Evolutionary conservation across 805 yeast genomes (phyloP), one percentile per base, ranked within the genome.

Genomic region (Wickerhamiella sorbophila): DNA sequence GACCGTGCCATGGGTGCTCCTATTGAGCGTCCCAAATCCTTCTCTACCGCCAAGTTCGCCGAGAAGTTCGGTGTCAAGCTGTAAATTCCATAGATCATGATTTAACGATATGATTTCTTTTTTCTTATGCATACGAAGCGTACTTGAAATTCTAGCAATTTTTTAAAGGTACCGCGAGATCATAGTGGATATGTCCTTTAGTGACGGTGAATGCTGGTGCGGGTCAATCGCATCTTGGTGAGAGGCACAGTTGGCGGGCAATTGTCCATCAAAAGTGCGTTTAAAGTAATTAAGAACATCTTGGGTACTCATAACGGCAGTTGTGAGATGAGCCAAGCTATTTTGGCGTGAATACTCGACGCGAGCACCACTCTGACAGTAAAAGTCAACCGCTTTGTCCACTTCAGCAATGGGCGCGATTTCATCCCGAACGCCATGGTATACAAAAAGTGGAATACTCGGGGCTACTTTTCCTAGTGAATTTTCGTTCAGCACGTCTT

Each of bases 41-140:
- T 85, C 84, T 82, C 94, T 48, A 84, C 95, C 51, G 88, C 84
- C 68, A 85, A 85, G 69, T 83, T 80, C 72, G 77, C 75, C 60
- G 85, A 83, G 71, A 52, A 52, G 54, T 38, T 51, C 40, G 49
- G 49, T 48, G 48, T 50, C 52, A 53, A 49, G 50, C 50, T 53
- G 33, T 50, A 24, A 24, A 24, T 24, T 24, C 29, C 12, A 24
- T 6, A 24, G 29, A 24, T 24, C 29, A 24, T 24, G 29, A 24
- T 24, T 9, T 47, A 43, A 41, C 19, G n/a, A 26, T 10, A 9
- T 29, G 20, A 17, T 17, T 26, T 41, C 33, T 17, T 31, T 16
- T 31, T 5, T 15, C 35, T 16, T 35, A 18, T 14, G 5, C 17
- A 31, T 31, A 6, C 16, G 15, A n/a, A 6, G 33, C 14, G 17